Conservation (phyloP, 73 alveolate species). For the Stentor coeruleus region DNA sequence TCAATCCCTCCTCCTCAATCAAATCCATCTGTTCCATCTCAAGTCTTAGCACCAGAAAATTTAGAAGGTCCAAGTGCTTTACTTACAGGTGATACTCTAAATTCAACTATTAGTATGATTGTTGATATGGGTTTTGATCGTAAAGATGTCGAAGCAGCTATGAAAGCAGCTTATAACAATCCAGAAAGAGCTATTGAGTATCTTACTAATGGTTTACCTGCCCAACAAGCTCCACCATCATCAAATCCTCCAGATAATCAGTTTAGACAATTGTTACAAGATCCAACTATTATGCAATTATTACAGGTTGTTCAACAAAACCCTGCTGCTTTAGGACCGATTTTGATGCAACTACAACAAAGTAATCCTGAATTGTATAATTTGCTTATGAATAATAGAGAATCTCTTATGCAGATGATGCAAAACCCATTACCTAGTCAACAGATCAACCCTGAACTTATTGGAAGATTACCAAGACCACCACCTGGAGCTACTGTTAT, state of each 20-base stretch:
- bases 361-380: slow-evolving; percentile 58
- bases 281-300: slow-evolving; percentile 50
- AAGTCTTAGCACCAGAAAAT: neutral
- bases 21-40: neutral
- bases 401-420: slow-evolving; percentile 47
- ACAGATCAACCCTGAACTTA: neutral
- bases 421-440: slow-evolving; percentile 43
- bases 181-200: slow-evolving; percentile 70
- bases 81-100: slow-evolving; percentile 41
- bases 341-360: slow-evolving; percentile 48
- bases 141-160: slow-evolving; percentile 44
- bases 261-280: slow-evolving; percentile 36
- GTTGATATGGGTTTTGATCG: slow-evolving; percentile 49
- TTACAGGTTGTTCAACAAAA: slow-evolving; percentile 46
- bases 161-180: slow-evolving; percentile 62
- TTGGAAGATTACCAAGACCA: neutral
- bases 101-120: slow-evolving; percentile 38
- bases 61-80: slow-evolving; percentile 25
- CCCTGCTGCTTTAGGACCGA: slow-evolving; percentile 48
- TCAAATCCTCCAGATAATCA: slow-evolving; percentile 35
- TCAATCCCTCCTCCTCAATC: neutral
- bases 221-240: slow-evolving; percentile 5
- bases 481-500: neutral
- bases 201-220: slow-evolving; percentile 54
- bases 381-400: slow-evolving; percentile 38